Evolutionary conservation across 371 early-diverging fungal species (phyloP).

Genomic region (Apophysomyces sp.): DNA sequence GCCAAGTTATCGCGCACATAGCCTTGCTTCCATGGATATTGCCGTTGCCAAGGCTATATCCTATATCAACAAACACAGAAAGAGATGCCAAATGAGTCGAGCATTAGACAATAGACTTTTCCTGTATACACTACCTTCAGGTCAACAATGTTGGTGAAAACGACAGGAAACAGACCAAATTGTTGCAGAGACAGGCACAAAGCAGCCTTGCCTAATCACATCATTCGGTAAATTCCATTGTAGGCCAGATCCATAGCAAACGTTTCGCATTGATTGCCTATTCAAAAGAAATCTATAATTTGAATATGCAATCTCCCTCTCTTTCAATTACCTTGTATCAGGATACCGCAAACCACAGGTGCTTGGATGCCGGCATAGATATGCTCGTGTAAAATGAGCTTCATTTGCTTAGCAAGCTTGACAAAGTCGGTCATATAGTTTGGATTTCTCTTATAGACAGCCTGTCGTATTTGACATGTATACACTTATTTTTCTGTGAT

Average conservation of each 20-base stretch:
- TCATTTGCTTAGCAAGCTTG: conserved; percentile 6
- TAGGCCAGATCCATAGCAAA: neutral
- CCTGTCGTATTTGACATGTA: no score
- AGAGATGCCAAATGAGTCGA: neutral
- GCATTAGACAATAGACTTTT: neutral
- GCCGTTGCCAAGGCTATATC: neutral
- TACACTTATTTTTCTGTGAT: no score
- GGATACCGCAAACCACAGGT: conserved; percentile 6
- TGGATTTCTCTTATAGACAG: neutral
- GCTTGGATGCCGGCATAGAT: neutral
- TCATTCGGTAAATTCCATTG: neutral
- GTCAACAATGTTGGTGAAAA: neutral
- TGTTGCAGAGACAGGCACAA: neutral
- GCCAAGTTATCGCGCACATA: neutral
- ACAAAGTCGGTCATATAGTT: conserved; percentile 9
- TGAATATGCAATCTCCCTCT: neutral
- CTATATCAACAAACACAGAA: neutral
- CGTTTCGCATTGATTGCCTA: neutral
- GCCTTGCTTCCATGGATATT: neutral
- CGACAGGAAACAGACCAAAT: neutral
- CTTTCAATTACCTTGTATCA: conserved; percentile 4
- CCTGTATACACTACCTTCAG: neutral
- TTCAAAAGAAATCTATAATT: neutral
- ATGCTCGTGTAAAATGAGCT: conserved; percentile 1
- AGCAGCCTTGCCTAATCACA: neutral